Evolutionary conservation across 495 filamentous ascomycete genomes (phyloP), one percentile per base, ranked within the genome.

Genomic region (Xylaria telfairii): DNA sequence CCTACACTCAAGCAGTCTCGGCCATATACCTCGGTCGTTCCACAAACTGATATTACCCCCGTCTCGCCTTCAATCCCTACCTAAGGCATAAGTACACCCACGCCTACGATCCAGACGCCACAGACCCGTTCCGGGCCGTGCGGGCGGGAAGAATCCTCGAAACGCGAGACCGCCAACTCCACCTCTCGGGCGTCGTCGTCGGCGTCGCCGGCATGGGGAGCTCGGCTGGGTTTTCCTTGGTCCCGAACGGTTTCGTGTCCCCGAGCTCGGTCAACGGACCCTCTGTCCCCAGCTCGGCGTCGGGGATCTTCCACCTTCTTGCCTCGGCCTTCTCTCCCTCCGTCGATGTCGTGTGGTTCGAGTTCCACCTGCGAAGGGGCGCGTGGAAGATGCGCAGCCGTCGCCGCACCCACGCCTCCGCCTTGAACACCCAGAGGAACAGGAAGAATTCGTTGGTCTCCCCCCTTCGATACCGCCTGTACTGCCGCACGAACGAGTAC

Each of bases 121-220:
- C 39, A 28, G 47, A 42, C 47, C 32, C 32, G 2, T 39, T 7
- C 65, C 2, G n/a, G 17, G 56, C 12, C 28, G 53, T 57, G 10
- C 53, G 71, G 17, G 41, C 61, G 0, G 73, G 59, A 13, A 77
- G 72, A 5, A 75, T 75, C 10, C 75, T 72, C 28, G 77, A 79
- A 9, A 79, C 71, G 1, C 70, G 70, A 8, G 77, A 79, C 72
- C 71, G 69, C 77, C 75, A 79, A 24, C 77, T 77, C 44, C 66
- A 70, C 34, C 77, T 64, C 37, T 60, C 57, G 19, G 53, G 49
- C 41, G 59, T 75, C 24, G 37, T 34, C 8, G 56, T 12, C 30
- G 56, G 56, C 2, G 32, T 21, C 17, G 56, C n/a, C 56, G 32
- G 32, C 17, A 17, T 59, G 6, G 30, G 30, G 10, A 78, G 49